Evolutionary conservation across 306 rosid species (phyloP).

Genomic region (Sicyos baderoa): DNA sequence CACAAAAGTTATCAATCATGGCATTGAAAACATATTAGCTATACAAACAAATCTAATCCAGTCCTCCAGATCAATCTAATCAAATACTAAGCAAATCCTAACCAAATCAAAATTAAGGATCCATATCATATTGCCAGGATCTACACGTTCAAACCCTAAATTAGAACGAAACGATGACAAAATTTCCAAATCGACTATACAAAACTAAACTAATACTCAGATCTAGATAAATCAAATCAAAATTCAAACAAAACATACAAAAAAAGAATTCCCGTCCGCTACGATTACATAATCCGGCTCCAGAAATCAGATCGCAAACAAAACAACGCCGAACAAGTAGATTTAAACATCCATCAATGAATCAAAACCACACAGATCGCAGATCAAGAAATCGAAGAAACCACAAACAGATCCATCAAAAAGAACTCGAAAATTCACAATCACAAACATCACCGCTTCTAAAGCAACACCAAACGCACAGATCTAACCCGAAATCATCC

Average conservation of each 20-base stretch:
- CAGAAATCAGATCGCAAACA: background rate
- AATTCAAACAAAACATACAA: background rate
- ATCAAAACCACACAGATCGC: constrained; percentile 1
- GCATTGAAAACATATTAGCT: too few relatives aligned
- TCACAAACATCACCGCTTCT: background rate
- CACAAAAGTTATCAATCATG: too few relatives aligned
- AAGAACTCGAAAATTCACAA: background rate
- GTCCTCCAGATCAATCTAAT: background rate
- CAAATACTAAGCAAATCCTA: background rate
- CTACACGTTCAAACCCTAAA: background rate
- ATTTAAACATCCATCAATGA: background rate
- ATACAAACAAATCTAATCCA: background rate
- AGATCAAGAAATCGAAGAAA: constrained; percentile 6
- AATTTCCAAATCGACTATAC: background rate
- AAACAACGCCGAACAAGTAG: background rate
- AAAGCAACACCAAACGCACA: constrained; percentile 16
- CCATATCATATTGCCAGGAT: background rate
- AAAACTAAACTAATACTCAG: too few relatives aligned
- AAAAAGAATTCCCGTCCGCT: background rate
- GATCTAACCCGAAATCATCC: background rate
- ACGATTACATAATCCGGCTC: constrained; percentile 1
- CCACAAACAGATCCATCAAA: background rate
- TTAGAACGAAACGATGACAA: background rate
- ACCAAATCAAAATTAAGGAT: background rate
- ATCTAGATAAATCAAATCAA: too few relatives aligned